Evolutionary conservation across 2,329 filamentous ascomycete species (phyloP).

Genomic region (Claviceps lovelessii): DNA sequence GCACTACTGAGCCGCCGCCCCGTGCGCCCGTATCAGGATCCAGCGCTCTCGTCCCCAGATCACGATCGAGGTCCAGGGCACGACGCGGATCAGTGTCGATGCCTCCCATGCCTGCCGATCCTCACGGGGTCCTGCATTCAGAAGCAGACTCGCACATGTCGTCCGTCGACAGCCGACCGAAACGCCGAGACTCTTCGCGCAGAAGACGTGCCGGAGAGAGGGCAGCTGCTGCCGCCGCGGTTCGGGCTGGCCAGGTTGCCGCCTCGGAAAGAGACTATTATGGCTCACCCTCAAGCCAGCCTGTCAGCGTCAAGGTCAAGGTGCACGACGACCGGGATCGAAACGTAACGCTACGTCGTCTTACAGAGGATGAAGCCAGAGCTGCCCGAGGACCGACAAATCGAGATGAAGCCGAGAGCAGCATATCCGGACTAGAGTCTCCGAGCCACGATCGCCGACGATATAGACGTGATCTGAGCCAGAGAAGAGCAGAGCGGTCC

Average conservation of each 20-base stretch:
- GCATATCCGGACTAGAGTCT: constrained; percentile 41
- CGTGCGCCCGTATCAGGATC: constrained; percentile 8
- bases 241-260: constrained; percentile 32
- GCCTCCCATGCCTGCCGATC: constrained; percentile 41
- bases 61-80: constrained; percentile 23
- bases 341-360: constrained; percentile 45
- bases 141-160: constrained; percentile 18
- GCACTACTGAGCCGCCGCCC: constrained; percentile 10
- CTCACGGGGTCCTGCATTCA: constrained; percentile 26
- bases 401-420: constrained; percentile 39
- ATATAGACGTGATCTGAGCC: constrained; percentile 41
- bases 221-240: constrained; percentile 33
- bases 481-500: constrained; percentile 30
- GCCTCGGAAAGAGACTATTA: constrained; percentile 25
- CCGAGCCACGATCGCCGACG: constrained; percentile 25
- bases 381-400: constrained; percentile 25
- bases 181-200: constrained; percentile 30
- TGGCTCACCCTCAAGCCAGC: constrained; percentile 28
- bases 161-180: constrained; percentile 20
- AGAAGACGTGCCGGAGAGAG: constrained; percentile 31
- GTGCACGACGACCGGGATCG: constrained; percentile 45
- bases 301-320: constrained; percentile 44
- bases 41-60: constrained; percentile 16
- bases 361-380: constrained; percentile 46
- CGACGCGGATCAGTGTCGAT: constrained; percentile 31